Evolutionary conservation across 495 filamentous ascomycete genomes (phyloP).

Genomic region (Lindgomyces ingoldianus): DNA sequence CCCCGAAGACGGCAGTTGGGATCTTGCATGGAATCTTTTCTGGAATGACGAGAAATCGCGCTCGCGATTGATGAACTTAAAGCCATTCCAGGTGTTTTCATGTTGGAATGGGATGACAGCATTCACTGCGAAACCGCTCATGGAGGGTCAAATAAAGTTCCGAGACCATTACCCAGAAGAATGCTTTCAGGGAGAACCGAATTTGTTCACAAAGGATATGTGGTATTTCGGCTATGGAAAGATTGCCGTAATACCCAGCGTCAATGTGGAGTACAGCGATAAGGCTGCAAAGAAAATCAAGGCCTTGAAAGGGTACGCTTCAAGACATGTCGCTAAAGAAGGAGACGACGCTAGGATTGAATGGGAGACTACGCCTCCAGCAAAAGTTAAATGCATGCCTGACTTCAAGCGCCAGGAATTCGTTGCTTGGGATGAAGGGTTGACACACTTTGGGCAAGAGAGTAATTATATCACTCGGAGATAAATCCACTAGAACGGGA

Average conservation of each 20-base stretch:
- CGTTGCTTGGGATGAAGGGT: conserved; percentile 22
- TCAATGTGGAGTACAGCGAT: conserved; percentile 53
- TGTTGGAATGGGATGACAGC: conserved; percentile 56
- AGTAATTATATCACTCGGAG: too few species aligned
- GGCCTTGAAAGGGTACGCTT: conserved; percentile 47
- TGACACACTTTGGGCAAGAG: too few species aligned
- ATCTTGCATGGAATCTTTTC: conserved; percentile 50
- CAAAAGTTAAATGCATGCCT: conserved; percentile 39
- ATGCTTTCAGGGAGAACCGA: conserved; percentile 53
- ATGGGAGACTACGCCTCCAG: conserved; percentile 39
- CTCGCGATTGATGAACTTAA: conserved; percentile 34
- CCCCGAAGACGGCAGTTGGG: conserved; percentile 49
- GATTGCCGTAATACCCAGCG: conserved; percentile 53
- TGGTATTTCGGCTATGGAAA: conserved; percentile 51
- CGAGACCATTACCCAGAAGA: conserved; percentile 44
- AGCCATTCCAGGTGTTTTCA: conserved; percentile 57
- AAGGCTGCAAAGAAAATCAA: conserved; percentile 47
- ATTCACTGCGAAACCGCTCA: conserved; percentile 43
- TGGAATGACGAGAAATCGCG: conserved; percentile 46
- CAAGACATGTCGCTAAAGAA: conserved; percentile 33
- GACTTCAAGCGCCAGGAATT: neutral
- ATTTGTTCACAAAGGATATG: conserved; percentile 54
- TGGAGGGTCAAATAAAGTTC: conserved; percentile 45
- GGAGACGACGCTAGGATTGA: conserved; percentile 30
- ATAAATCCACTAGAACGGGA: too few species aligned